Percentiles rank a stretch among this genome's conserved stretches.
Evolutionary conservation across 1,284 basidiomycete genomes (phyloP).

Genomic region (Marasmius fiardii): DNA sequence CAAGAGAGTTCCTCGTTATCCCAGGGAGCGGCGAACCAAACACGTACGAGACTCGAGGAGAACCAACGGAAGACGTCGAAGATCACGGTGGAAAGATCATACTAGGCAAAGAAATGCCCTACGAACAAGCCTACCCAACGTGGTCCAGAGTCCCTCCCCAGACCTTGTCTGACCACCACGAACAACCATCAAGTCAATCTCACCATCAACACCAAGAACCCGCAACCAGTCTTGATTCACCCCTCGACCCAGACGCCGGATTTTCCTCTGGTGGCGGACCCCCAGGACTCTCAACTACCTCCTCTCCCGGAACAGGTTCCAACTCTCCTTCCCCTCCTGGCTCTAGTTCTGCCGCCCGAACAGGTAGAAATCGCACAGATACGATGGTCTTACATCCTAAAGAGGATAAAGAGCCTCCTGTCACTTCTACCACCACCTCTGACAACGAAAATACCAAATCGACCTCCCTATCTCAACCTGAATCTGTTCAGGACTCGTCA

Average conservation of each 20-base stretch:
- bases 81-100: background rate
- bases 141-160: background rate
- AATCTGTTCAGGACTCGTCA: background rate
- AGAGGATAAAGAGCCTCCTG: background rate
- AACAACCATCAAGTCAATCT: background rate
- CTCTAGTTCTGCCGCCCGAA: background rate
- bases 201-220: background rate
- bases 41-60: background rate
- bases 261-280: background rate
- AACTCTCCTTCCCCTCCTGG: background rate
- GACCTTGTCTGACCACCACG: background rate
- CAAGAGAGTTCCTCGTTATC: conserved; percentile 79
- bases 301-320: background rate
- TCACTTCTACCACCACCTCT: background rate
- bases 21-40: conserved; percentile 34
- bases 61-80: background rate
- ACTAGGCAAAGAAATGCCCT: background rate
- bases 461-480: background rate
- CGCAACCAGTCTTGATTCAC: background rate
- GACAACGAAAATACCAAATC: background rate
- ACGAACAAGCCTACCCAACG: background rate
- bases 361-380: background rate
- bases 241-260: background rate
- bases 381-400: background rate
- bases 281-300: background rate